These are phyloP conservation scores for Globisporangium paroecandrum DNA, from an alignment of 352 stramenopile genomes.

Conservation along the genomic window DNA sequence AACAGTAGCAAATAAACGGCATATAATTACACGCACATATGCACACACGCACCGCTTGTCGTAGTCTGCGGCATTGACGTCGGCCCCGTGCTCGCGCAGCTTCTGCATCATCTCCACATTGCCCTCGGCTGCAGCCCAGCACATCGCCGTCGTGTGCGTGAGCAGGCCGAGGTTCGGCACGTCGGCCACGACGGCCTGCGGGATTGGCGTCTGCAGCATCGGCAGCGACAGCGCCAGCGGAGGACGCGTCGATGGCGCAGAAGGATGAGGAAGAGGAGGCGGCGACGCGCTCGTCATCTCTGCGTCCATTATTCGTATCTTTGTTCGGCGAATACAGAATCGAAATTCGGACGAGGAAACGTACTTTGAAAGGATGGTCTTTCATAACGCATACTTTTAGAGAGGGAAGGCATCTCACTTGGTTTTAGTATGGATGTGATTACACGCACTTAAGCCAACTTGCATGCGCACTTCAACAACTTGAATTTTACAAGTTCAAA, in stretches of 20 bases:
- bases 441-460: too few relatives aligned
- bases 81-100: constrained; percentile 51
- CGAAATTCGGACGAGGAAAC: neutral
- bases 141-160: constrained; percentile 71
- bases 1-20: neutral
- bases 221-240: neutral
- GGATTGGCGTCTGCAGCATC: neutral
- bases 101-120: constrained; percentile 59
- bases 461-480: too few relatives aligned
- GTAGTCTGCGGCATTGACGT: constrained; percentile 77
- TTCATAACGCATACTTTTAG: too few relatives aligned
- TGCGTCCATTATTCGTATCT: neutral
- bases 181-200: neutral
- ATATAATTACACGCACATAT: neutral
- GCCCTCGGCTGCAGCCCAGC: constrained; percentile 64
- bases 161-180: constrained; percentile 23
- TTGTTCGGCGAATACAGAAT: neutral
- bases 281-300: neutral
- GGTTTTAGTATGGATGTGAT: too few relatives aligned
- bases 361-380: too few relatives aligned
- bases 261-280: neutral
- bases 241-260: neutral
- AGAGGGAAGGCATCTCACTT: too few relatives aligned
- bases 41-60: constrained; percentile 60
- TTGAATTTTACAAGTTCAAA: too few relatives aligned